Base-by-base conservation (phyloP, 345 rosid genomes). In the Excoecaria agallocha region DNA sequence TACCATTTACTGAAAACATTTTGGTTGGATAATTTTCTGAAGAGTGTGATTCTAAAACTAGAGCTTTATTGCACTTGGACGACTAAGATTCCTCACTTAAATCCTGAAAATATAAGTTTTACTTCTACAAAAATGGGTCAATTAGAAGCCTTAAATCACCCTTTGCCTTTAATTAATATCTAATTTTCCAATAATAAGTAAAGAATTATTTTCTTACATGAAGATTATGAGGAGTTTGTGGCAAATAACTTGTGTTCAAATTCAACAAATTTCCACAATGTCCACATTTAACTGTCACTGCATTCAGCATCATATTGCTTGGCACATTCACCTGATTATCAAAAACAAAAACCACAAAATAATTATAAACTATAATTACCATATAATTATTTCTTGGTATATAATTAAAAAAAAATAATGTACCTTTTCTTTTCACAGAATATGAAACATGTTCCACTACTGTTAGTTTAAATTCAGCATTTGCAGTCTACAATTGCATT, bases 401-500 rank as follows among this genome's bases (percentile, higher is more conserved):
- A 30, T 30, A 30, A 30, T 30, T 30, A 1, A 30, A 30, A 30
- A 30, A 30, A 30, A 2, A 30, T 30, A 30, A 30, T 30, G 30
- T 30, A 30, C 30, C 2, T 30, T 30, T 30, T 30, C 30, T 43
- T 6, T 43, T 8, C 15, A 58, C 67, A 63, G 22, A 38, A 64
- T 37, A 13, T 37, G 57, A 17, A 38, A 22, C 30, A 7, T 12
- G 20, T 70, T 22, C 73, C 63, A 38, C 41, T 43, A 9, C 30
- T n/a, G n/a, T n/a, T n/a, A n/a, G n/a, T n/a, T n/a, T n/a, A n/a
- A n/a, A n/a, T n/a, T 92, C 95, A 79, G 93, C 91, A 80, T 92
- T 92, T 77, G 88, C 80, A 50, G 87, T 91, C 99, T 94, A 90
- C 83, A 89, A 80, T 73, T 69, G 77, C 37, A 69, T 74, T 62